Evolutionary conservation across 164 flowering plant genomes (phyloP).

Genomic region (Annona cherimola): DNA sequence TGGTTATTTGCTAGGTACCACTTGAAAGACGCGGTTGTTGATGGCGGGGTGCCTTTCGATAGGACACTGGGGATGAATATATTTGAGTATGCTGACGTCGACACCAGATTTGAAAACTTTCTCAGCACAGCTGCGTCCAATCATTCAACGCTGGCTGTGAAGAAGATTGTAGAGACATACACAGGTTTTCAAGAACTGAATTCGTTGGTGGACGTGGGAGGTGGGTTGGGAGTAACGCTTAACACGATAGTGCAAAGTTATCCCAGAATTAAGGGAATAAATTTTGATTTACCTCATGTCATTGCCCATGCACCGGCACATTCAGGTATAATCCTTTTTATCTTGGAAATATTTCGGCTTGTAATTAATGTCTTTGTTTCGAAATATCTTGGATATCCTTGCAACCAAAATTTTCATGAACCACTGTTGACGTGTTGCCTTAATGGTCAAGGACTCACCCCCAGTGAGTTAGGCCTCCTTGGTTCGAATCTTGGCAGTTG

Average conservation of each 20-base stretch:
- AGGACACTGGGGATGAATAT: conserved; percentile 26
- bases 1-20: conserved; percentile 9
- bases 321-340: conserved; percentile 7
- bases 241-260: conserved; percentile 22
- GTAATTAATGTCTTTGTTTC: too few species aligned
- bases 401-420: too few species aligned
- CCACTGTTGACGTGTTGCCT: too few species aligned
- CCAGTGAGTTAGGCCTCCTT: too few species aligned
- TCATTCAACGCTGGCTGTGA: conserved; percentile 9
- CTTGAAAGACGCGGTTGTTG: conserved; percentile 30
- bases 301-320: conserved; percentile 16
- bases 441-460: too few species aligned
- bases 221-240: conserved; percentile 25
- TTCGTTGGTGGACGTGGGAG: conserved; percentile 30
- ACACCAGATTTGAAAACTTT: conserved; percentile 12
- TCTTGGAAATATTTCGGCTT: too few species aligned
- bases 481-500: too few species aligned
- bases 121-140: conserved; percentile 16
- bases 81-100: conserved; percentile 11
- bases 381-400: too few species aligned
- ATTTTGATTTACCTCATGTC: conserved; percentile 27
- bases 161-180: conserved; percentile 20
- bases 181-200: conserved; percentile 27
- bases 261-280: conserved; percentile 29
- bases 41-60: conserved; percentile 34